Conservation (phyloP, 106 monocot species). For the Allium sativum region DNA sequence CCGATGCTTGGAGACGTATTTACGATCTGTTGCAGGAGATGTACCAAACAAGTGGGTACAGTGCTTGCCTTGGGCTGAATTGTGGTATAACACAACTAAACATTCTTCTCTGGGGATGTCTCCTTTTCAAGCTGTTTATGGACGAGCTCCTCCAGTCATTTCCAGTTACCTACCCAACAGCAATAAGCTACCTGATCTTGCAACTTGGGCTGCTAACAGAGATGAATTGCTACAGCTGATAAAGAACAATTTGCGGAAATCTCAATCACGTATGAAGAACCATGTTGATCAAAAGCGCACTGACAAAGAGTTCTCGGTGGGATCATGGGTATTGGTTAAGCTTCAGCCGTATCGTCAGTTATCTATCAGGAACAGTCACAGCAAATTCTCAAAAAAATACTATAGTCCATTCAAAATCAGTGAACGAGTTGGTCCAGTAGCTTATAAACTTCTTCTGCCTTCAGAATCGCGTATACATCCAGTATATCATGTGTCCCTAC, state of each 20-base stretch:
- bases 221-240: not conserved
- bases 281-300: too few species aligned
- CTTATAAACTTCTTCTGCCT: not conserved
- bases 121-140: not conserved
- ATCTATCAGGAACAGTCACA: not conserved
- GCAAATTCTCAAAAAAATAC: not conserved
- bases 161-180: not conserved
- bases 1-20: not conserved
- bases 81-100: not conserved
- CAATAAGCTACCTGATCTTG: too few species aligned
- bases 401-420: not conserved
- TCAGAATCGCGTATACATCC: too few species aligned
- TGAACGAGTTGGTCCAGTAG: not conserved
- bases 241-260: not conserved
- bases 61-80: not conserved
- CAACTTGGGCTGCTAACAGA: too few species aligned
- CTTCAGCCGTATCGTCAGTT: not conserved
- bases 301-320: not conserved
- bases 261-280: not conserved
- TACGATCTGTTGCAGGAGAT: not conserved
- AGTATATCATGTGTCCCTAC: too few species aligned
- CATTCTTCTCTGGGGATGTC: not conserved
- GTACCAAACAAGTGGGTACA: not conserved
- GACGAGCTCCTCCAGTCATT: not conserved
- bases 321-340: not conserved